Evolutionary conservation across 345 rosid genomes (phyloP).

Genomic region (Melastoma malabathricum): DNA sequence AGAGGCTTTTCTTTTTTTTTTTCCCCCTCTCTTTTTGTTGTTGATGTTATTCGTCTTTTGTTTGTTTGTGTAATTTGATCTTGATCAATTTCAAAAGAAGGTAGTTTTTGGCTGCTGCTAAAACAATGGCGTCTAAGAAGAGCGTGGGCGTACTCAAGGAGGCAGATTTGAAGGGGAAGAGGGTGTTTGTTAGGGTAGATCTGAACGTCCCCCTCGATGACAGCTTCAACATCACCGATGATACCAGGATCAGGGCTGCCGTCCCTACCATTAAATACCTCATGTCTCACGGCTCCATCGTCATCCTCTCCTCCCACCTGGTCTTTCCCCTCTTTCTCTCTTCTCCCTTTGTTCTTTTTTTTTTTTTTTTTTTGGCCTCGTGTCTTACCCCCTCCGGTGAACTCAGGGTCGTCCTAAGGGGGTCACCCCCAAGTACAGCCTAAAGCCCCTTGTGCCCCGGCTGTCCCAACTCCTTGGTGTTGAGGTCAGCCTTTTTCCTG

Average conservation of each 20-base stretch:
- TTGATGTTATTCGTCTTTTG: not conserved
- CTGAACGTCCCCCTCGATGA: slow-evolving; percentile 52
- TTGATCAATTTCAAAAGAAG: too few species aligned
- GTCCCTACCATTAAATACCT: slow-evolving; percentile 48
- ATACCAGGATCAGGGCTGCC: slow-evolving; percentile 41
- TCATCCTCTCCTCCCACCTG: slow-evolving; percentile 40
- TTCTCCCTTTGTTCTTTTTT: not conserved
- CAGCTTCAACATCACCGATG: slow-evolving; percentile 36
- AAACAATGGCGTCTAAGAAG: slow-evolving; percentile 35
- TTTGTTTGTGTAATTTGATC: not conserved
- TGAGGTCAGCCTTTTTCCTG: slow-evolving; percentile 28
- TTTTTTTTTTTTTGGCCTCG: not conserved
- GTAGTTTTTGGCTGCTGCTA: too few species aligned
- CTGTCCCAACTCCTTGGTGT: slow-evolving; percentile 77
- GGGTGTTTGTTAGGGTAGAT: slow-evolving; percentile 51
- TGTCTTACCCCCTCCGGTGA: slow-evolving; percentile 2
- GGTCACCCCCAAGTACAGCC: slow-evolving; percentile 83
- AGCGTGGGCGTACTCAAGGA: slow-evolving; percentile 38
- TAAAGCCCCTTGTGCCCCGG: slow-evolving; percentile 89
- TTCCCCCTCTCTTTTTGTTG: not conserved
- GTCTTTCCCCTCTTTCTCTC: slow-evolving; percentile 6
- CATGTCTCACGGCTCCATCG: slow-evolving; percentile 26
- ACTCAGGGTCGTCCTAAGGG: slow-evolving; percentile 95
- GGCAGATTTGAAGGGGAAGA: slow-evolving; percentile 56
- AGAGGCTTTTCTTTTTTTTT: not conserved